Percentiles rank a stretch among this genome's conserved stretches.
Conservation (phyloP, 345 rosid species). For the Raphanus sativus region DNA sequence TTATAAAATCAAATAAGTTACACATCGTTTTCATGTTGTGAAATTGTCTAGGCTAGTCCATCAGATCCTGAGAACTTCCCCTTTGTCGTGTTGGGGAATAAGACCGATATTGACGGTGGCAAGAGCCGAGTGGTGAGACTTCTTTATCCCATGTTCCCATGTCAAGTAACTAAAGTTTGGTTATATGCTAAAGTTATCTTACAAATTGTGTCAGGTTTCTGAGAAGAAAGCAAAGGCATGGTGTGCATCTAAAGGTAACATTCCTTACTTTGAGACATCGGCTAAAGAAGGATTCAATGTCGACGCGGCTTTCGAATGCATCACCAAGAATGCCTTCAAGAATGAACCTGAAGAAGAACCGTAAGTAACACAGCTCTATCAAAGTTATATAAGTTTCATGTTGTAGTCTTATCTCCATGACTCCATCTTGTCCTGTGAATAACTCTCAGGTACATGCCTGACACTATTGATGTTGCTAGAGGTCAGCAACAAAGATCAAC, state of each 20-base stretch:
- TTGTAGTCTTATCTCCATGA: not conserved
- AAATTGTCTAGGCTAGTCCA: constrained; percentile 65
- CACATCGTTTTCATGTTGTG: not conserved
- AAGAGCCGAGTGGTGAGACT: constrained; percentile 80
- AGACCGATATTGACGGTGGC: constrained; percentile 80
- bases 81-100: constrained; percentile 84
- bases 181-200: not conserved
- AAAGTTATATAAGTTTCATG: not conserved
- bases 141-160: not conserved
- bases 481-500: constrained; percentile 62
- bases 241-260: constrained; percentile 91
- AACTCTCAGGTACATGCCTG: constrained; percentile 65
- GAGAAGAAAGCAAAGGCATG: constrained; percentile 94
- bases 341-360: constrained; percentile 87
- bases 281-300: constrained; percentile 93
- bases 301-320: constrained; percentile 79
- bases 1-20: not conserved
- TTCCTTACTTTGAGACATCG: constrained; percentile 89
- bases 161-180: not conserved
- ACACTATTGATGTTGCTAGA: constrained; percentile 67
- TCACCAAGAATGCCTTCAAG: constrained; percentile 84
- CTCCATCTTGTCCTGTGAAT: not conserved
- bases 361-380: constrained; percentile 43
- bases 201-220: constrained; percentile 51
- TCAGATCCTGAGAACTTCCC: constrained; percentile 89